Evolutionary conservation across 1,284 basidiomycete species (phyloP), one percentile per base, ranked within the genome.

Genomic region (Sanguinoderma infundibulare): DNA sequence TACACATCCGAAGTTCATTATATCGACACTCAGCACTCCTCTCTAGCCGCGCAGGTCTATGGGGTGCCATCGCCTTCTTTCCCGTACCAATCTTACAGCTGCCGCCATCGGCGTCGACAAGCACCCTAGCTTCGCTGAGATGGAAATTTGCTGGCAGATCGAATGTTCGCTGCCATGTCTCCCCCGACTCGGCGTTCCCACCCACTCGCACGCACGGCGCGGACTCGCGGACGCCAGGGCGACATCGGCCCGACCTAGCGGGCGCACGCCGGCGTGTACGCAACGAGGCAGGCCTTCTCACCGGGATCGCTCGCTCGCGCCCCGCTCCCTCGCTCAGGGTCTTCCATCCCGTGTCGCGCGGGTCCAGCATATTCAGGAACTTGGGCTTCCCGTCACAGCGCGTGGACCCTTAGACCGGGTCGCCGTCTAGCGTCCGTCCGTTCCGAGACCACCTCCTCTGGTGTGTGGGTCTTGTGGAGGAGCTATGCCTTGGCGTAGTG

Each of bases 201-300:
- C 55, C 34, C 32, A 17, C 38, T 51, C 47, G 55, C 60, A 44
- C 8, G 5, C 24, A 53, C 64, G 64, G 64, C 52, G 28, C 52
- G 46, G 36, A 39, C 9, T 42, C 53, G 58, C 24, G 42, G 24
- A 26, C 42, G 42, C 42, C 24, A 30, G 47, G 22, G 57, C 59
- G 53, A 60, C 38, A 50, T 56, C 57, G 62, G 62, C 40, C 62
- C 62, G 62, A 32, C n/a, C 30, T 4, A 22, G 53, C 55, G 50
- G 55, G 44, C 53, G 60, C 58, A 60, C 46, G 53, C 55, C 52
- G 39, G 58, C 53, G 53, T 57, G 65, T 53, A 49, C 44, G 54
- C 62, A 66, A 62, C 35, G 65, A 63, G 65, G 62, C 65, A 1
- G 44, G n/a, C 49, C 55, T 46, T 53, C 58, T 58, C 47, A 34